These are phyloP conservation scores for Penicillium manginii DNA, from an alignment of 495 filamentous ascomycete genomes.

Conservation along the genomic window DNA sequence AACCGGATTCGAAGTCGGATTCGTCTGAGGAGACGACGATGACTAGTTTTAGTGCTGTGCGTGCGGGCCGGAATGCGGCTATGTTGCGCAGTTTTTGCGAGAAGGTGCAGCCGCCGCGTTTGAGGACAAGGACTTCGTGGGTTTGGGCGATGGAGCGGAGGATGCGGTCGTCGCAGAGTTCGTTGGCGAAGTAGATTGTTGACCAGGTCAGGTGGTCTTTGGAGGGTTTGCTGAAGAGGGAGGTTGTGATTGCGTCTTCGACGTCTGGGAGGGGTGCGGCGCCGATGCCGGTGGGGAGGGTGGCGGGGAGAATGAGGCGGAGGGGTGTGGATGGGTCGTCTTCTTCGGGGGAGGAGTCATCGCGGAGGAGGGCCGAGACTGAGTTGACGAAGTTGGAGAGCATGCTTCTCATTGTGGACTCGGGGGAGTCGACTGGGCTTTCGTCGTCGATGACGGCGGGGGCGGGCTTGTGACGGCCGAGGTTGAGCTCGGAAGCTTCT, in stretches of 20 bases:
- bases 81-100: conserved; percentile 81
- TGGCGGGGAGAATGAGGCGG: conserved; percentile 63
- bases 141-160: conserved; percentile 60
- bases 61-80: conserved; percentile 68
- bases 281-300: conserved; percentile 73
- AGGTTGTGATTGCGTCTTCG: conserved; percentile 55
- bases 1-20: too few relatives aligned
- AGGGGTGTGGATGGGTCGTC: conserved; percentile 22
- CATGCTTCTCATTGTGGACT: conserved; percentile 52
- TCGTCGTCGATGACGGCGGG: conserved; percentile 25
- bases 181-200: conserved; percentile 69
- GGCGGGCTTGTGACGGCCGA: conserved; percentile 23
- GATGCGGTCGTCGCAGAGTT: conserved; percentile 67
- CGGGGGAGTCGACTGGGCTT: conserved; percentile 38
- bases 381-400: conserved; percentile 62
- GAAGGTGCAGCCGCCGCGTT: conserved; percentile 85
- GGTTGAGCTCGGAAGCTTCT: conserved; percentile 17
- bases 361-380: conserved; percentile 57
- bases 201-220: conserved; percentile 62
- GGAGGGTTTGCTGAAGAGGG: conserved; percentile 41
- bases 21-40: conserved; percentile 74
- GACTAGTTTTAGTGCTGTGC: conserved; percentile 71
- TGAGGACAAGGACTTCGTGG: conserved; percentile 83
- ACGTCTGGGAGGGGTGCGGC: conserved; percentile 74
- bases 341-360: conserved; percentile 34